A percentile compares a stretch with the other conserved stretches of the same genome.
Conservation (phyloP, 1,284 basidiomycete species). For the Singerocomus rubriflavus region DNA sequence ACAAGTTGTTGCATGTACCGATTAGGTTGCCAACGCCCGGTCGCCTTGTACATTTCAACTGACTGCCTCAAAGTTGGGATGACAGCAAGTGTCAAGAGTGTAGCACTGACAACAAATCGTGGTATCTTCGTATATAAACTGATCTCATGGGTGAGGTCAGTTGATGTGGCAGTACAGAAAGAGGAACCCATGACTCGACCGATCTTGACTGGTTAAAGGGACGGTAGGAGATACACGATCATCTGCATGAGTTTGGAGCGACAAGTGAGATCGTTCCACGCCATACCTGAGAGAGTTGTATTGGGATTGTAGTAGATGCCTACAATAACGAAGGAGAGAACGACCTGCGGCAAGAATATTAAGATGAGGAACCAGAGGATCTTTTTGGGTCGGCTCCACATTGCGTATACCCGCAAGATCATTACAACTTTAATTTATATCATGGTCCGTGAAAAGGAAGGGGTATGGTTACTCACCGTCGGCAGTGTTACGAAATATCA, state of each 20-base stretch:
- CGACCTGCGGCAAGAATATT: background rate
- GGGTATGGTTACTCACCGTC: too few relatives aligned
- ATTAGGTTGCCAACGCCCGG: background rate
- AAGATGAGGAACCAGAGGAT: too few relatives aligned
- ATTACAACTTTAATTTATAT: too few relatives aligned
- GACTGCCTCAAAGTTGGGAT: background rate
- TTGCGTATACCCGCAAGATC: too few relatives aligned
- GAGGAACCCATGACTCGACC: background rate
- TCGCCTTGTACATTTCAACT: background rate
- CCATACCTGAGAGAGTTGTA: background rate
- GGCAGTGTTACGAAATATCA: too few relatives aligned
- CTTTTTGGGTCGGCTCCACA: too few relatives aligned
- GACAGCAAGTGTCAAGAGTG: background rate
- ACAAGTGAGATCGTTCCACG: too few relatives aligned
- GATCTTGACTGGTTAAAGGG: background rate
- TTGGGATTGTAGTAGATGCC: conserved; percentile 4
- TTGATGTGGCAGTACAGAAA: background rate
- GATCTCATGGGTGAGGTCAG: background rate
- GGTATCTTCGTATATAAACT: background rate
- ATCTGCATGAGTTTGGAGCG: background rate
- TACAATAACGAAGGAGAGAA: background rate
- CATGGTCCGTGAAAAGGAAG: too few relatives aligned
- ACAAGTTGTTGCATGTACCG: background rate
- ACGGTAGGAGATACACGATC: background rate
- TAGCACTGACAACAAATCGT: background rate